A percentile compares a stretch with the other conserved stretches of the same genome.
Conservation (phyloP, 208 protist genomes). For the Endotrypanum monterogeii region DNA sequence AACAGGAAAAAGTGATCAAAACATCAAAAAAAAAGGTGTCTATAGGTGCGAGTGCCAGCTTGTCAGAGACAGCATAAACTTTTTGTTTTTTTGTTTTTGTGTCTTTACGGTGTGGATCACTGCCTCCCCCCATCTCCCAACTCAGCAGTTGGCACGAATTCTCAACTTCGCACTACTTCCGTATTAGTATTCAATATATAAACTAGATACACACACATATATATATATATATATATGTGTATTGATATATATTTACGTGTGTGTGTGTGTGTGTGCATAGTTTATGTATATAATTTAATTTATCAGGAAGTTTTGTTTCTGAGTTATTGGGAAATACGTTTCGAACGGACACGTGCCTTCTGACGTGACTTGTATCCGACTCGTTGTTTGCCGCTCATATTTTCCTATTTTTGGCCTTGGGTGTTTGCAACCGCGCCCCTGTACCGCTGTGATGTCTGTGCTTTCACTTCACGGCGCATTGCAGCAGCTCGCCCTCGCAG, state of each 20-base stretch:
- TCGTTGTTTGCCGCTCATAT: slow-evolving; percentile 2
- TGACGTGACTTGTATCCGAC: not conserved
- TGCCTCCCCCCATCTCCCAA: too few relatives aligned
- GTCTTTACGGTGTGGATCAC: not conserved
- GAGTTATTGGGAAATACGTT: not conserved
- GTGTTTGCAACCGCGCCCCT: not conserved
- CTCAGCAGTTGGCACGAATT: too few relatives aligned
- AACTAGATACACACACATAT: too few relatives aligned
- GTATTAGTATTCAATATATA: too few relatives aligned
- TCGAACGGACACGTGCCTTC: not conserved
- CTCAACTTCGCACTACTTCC: too few relatives aligned
- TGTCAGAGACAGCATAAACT: too few relatives aligned
- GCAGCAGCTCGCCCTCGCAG: slow-evolving; percentile 2
- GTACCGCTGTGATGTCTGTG: slow-evolving; percentile 9
- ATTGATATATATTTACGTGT: not conserved
- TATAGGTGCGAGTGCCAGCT: too few relatives aligned
- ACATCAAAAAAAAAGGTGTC: too few relatives aligned
- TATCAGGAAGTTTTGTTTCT: too few relatives aligned
- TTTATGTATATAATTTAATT: too few relatives aligned
- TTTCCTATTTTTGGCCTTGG: not conserved
- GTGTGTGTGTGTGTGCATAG: not conserved
- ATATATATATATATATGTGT: too few relatives aligned
- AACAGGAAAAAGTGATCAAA: too few relatives aligned
- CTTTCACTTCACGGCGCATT: not conserved
- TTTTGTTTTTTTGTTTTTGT: not conserved